These are phyloP conservation scores for Boletellus deceptivus DNA, from an alignment of 1,284 basidiomycete genomes.

Conservation along the genomic window DNA sequence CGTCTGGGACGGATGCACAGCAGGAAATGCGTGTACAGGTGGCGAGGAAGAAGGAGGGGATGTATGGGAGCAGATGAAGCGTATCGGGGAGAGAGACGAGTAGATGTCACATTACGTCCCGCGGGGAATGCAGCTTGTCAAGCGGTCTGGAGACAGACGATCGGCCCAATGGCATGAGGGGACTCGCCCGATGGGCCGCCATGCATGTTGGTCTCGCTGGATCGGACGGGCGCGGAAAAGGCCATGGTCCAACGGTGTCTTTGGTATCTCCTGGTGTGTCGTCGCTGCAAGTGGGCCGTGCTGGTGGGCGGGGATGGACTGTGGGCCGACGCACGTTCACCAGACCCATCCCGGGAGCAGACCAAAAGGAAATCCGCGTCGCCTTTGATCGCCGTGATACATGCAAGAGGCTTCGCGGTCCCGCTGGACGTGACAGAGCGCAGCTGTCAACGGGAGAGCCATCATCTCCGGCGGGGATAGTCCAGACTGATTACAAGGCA, in stretches of 20 bases:
- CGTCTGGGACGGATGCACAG: slow-evolving; percentile 50
- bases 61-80: slow-evolving; percentile 48
- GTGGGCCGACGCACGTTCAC: slow-evolving; percentile 52
- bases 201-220: slow-evolving; percentile 73
- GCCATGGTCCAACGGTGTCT: slow-evolving; percentile 80
- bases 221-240: slow-evolving; percentile 35
- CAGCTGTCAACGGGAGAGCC: slow-evolving; percentile 55
- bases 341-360: slow-evolving; percentile 16
- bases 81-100: slow-evolving; percentile 40
- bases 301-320: slow-evolving; percentile 82
- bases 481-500: slow-evolving; percentile 46
- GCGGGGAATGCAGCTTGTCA: slow-evolving; percentile 1
- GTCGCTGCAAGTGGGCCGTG: slow-evolving; percentile 91
- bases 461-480: slow-evolving; percentile 58
- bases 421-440: slow-evolving; percentile 70
- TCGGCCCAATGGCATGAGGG: neutral
- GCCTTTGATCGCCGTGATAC: slow-evolving; percentile 53
- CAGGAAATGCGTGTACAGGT: neutral
- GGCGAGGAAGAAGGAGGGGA: slow-evolving; percentile 29
- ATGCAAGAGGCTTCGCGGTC: slow-evolving; percentile 58
- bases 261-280: slow-evolving; percentile 71
- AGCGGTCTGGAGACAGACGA: neutral
- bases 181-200: slow-evolving; percentile 49
- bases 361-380: slow-evolving; percentile 74
- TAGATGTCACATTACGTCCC: neutral